Evolutionary conservation across 2,329 filamentous ascomycete species (phyloP), one percentile per base, ranked within the genome.

Genomic region (Fusarium guadeloupense): DNA sequence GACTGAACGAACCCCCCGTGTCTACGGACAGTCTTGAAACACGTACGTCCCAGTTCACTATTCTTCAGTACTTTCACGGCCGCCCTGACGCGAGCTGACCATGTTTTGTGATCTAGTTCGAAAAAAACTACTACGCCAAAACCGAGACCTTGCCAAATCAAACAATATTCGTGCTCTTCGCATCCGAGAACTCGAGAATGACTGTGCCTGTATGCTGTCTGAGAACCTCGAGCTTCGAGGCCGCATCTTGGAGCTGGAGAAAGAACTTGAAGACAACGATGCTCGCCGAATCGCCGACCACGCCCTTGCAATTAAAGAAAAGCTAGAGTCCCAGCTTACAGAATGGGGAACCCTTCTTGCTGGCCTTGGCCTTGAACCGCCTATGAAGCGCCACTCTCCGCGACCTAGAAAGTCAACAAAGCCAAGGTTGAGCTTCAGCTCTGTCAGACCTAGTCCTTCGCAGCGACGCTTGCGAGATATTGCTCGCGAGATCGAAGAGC

Each of bases 91-190:
- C 20, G 44, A 62, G 42, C 61, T 68, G 28, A 71, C 54, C 33
- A 38, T 62, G 42, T 67, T 44, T 47, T 52, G 37, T 46, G 48
- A 41, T 59, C 10, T 68, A 93, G 90, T 94, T 56, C 90, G 91
- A 73, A 85, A 89, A 70, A 88, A 89, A 72, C 92, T 93, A 72
- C 80, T 93, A 69, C 85, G 91, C 49, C 92, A 95, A 74, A 96
- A 96, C 73, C 85, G 90, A 76, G 91, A 95, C 70, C 89, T 95
- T 62, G 91, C 91, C 61, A 87, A 88, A 72, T 86, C 84, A 69
- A 95, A 96, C 77, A 92, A 91, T 20, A 83, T 85, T 44, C 90
- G 93, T 74, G 90, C 89, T 26, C 81, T 92, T 26, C 88, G 89
- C 64, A 93, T 95, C 68, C 87, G 91, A 57, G 85, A 82, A 62